Base-by-base conservation (phyloP, 129 eudicot species). In the Artemisia tridentata region DNA sequence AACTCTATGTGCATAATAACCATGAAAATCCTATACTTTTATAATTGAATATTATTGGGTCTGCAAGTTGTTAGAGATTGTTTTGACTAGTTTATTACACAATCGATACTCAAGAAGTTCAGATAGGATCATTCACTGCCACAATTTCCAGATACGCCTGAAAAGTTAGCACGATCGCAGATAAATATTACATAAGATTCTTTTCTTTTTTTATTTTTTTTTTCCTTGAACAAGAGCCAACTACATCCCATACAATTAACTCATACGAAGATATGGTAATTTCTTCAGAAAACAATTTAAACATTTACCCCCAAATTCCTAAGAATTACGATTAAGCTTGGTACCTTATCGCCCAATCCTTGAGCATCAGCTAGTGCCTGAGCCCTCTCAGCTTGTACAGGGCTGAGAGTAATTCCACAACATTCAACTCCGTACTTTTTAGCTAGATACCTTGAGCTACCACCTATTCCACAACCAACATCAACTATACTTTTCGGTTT, bases 401-500 rank as follows among this genome's bases (percentile, higher is more conserved):
- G 95, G 78, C 96, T 91, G 57, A 91, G 82, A 51, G 96, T 88
- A 55, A 88, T 88, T 53, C 95, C 98, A 65, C 67, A 73, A 71
- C 86, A 76, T 76, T 77, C 76, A 0, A 95, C 93, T 12, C 87
- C 98, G 47, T 82, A 92, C 58, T 92, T 92, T 59, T 29, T 82
- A 2, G 95, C 93, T 27, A 91, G 70, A 73, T 86, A 88, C 77
- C 98, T 84, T 12, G 98, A 86, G 75, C 96, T 92, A 25, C 98
- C 98, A 58, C 98, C 98, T 63, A 92, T 88, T 5, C 98, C 98
- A 81, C 98, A 91, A 18, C 98, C 98, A 25, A 91, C 93, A 86
- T 91, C 98, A 27, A 91, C 93, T 67, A 91, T 81, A 54, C 50
- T 80, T 62, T 55, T 83, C 1, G 98, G 96, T 47, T 73, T 84